A percentile compares a stretch with the other conserved stretches of the same genome.
phyloP scores from a whole-genome alignment of 352 stramenopile species.

The Phytophthora macrochlamydospora region DNA sequence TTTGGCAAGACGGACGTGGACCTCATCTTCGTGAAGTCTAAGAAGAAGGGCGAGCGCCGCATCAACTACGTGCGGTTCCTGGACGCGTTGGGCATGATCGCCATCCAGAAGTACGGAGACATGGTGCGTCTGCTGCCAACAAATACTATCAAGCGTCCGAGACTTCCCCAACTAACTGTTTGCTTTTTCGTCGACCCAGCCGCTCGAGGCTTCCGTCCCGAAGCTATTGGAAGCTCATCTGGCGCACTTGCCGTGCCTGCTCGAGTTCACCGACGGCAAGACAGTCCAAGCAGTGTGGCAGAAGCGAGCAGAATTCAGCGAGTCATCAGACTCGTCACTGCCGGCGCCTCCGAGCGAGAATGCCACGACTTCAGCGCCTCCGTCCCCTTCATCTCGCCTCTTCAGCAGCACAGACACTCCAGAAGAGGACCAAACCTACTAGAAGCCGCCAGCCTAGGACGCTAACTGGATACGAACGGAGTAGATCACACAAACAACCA shows the following conservation, averaged over 20 bases:
- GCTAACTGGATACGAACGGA: too few relatives aligned
- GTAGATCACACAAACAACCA: too few relatives aligned
- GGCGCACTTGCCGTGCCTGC: conserved; percentile 62
- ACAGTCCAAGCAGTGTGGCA: conserved; percentile 73
- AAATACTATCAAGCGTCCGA: neutral
- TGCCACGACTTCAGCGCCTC: conserved; percentile 8
- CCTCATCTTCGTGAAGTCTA: conserved; percentile 87
- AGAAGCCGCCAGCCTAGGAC: neutral
- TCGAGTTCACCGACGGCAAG: conserved; percentile 65
- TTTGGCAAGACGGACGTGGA: conserved; percentile 86
- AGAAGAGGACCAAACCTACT: conserved; percentile 14
- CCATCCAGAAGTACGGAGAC: conserved; percentile 78
- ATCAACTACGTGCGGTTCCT: conserved; percentile 88
- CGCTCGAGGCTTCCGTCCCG: conserved; percentile 62
- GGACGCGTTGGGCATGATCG: conserved; percentile 85
- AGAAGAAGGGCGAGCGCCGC: conserved; percentile 84
- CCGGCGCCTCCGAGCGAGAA: conserved; percentile 7
- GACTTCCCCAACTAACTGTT: neutral
- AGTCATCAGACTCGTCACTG: conserved; percentile 13
- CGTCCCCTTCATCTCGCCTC: conserved; percentile 25
- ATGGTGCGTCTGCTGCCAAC: conserved; percentile 44
- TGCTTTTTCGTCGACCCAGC: conserved; percentile 26
- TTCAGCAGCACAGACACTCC: conserved; percentile 7
- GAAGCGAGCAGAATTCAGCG: conserved; percentile 53
- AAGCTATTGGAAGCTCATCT: conserved; percentile 72